Evolutionary conservation across 306 rosid genomes (phyloP), one percentile per base, ranked within the genome.

Genomic region (Dryas alaskensis): DNA sequence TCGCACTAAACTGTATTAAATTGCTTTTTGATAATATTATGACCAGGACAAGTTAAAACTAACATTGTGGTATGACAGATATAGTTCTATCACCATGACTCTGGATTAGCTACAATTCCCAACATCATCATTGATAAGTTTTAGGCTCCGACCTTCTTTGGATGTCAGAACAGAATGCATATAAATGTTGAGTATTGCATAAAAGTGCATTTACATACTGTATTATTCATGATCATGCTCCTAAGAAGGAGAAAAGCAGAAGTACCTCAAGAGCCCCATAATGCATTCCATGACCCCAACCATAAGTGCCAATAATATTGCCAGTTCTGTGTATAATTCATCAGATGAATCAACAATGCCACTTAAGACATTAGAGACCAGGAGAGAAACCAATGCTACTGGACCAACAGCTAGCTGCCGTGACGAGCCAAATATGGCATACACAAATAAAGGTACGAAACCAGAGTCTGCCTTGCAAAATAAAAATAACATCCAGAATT

Each of bases 401-500:
- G 97, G 99, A 37, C 99, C 99, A 75, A 94, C 99, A 55, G 98
- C 98, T 77, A 94, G 97, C 92, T 94, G 97, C 69, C 97, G 97
- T 63, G 98, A 94, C 39, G 98, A 94, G 60, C 98, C 98, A 84
- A 94, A 94, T 75, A 91, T 42, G 51, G 97, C 97, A 72, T 94
- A 94, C 65, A 94, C 86, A 85, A 94, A 94, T 72, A 94, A 31
- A 72, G 98, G 98, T 79, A 94, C 85, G 78, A 91, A 94, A 58
- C 91, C 92, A 12, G 87, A 87, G 44, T 87, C 90, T 87, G 40
- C 86, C 84, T 77, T 79, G 73, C 73, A 84, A 72, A 76, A 79
- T 69, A 17, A 59, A 60, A 49, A 65, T 8, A 70, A 76, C 62
- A 45, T 60, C 40, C 52, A 61, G 27, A 67, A 27, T 75, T 42